A percentile compares a stretch with the other conserved stretches of the same genome.
Conservation (phyloP, 192 early-diverging fungal genomes). For the Glomus cerebriforme region DNA sequence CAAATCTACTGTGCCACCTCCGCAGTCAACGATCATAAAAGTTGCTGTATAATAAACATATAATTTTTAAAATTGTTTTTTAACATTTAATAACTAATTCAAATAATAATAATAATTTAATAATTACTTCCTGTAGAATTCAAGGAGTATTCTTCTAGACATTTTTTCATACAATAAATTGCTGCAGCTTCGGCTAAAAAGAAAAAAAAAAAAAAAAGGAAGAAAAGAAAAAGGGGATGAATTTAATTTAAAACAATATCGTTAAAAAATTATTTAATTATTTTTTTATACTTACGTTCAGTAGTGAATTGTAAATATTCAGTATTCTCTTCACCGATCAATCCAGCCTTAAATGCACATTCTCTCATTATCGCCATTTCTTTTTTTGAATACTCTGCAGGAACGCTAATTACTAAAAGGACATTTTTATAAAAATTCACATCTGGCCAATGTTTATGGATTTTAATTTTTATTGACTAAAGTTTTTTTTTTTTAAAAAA, state of each 20-base stretch:
- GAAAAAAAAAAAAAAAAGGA: background rate
- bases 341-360: background rate
- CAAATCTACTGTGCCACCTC: conserved; percentile 48
- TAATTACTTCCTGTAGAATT: background rate
- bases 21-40: conserved; percentile 46
- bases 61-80: too few relatives aligned
- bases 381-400: background rate
- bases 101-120: too few relatives aligned
- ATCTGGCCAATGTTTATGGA: background rate
- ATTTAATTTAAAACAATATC: background rate
- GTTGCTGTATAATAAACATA: conserved; percentile 9
- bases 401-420: background rate
- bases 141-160: background rate
- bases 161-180: background rate
- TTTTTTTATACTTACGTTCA: conserved; percentile 32
- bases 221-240: background rate
- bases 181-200: conserved; percentile 20
- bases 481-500: background rate
- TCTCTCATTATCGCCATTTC: conserved; percentile 8
- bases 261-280: background rate
- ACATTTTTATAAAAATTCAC: background rate
- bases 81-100: too few relatives aligned
- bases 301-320: conserved; percentile 9
- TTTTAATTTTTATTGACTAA: background rate
- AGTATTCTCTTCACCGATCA: background rate